These are phyloP conservation scores for Simplicillium aogashimaense DNA, from an alignment of 2,329 filamentous ascomycete genomes.

Conservation along the genomic window DNA sequence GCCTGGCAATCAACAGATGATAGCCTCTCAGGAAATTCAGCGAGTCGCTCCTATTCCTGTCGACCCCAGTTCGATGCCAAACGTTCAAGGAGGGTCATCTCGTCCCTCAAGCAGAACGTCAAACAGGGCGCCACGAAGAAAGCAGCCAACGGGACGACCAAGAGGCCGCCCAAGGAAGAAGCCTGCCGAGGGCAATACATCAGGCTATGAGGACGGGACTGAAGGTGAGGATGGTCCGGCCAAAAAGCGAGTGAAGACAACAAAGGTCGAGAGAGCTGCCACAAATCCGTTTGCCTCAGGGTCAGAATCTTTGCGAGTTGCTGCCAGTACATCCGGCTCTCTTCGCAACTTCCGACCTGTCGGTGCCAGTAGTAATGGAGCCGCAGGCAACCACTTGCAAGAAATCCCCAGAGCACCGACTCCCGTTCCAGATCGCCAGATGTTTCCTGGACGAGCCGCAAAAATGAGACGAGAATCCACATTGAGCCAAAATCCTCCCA, in stretches of 20 bases:
- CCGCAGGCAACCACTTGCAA: slow-evolving; percentile 47
- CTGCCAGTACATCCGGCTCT: slow-evolving; percentile 82
- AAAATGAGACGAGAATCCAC: slow-evolving; percentile 51
- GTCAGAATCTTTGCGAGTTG: slow-evolving; percentile 75
- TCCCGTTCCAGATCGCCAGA: slow-evolving; percentile 53
- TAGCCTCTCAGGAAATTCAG: slow-evolving; percentile 18
- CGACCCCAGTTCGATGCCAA: slow-evolving; percentile 11
- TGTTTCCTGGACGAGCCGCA: slow-evolving; percentile 14
- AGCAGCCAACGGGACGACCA: slow-evolving; percentile 41
- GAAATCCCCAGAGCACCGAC: slow-evolving; percentile 70
- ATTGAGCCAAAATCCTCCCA: slow-evolving; percentile 40
- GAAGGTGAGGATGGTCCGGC: slow-evolving; percentile 45
- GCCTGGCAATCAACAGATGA: slow-evolving; percentile 9
- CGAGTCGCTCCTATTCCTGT: slow-evolving; percentile 24
- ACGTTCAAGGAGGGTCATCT: slow-evolving; percentile 26
- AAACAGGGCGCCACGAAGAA: slow-evolving; percentile 27
- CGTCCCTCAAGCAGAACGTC: slow-evolving; percentile 53
- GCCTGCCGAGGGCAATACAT: slow-evolving; percentile 55
- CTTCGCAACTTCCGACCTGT: slow-evolving; percentile 76
- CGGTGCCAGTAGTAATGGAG: slow-evolving; percentile 34
- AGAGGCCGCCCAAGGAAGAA: slow-evolving; percentile 47
- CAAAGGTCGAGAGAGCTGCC: slow-evolving; percentile 61
- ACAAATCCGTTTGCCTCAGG: slow-evolving; percentile 62
- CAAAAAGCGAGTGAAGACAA: slow-evolving; percentile 70
- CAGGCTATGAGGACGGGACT: slow-evolving; percentile 60